phyloP scores from a whole-genome alignment of 495 filamentous ascomycete genomes.

The Penicillium cosmopolitanum region DNA sequence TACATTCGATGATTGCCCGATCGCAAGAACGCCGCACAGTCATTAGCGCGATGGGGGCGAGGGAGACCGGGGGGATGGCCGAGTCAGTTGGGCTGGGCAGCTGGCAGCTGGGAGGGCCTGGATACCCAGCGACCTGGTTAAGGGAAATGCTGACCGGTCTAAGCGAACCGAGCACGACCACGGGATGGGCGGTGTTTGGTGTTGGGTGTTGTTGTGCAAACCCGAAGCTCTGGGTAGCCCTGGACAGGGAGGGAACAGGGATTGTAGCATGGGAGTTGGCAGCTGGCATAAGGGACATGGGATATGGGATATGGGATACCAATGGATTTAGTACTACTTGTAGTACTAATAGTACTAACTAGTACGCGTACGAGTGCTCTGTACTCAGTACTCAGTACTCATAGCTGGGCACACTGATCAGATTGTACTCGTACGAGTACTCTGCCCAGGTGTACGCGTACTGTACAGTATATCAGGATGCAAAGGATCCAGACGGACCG shows the following conservation, averaged over 20 bases:
- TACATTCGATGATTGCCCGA: constrained; percentile 7
- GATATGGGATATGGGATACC: too few species aligned
- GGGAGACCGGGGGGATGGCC: background rate
- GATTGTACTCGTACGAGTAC: too few species aligned
- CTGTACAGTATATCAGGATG: too few species aligned
- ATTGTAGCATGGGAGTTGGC: background rate
- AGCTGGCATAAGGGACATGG: too few species aligned
- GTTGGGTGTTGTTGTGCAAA: constrained; percentile 1
- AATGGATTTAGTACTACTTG: too few species aligned
- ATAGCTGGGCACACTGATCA: too few species aligned
- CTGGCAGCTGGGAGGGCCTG: background rate
- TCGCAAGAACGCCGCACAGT: background rate
- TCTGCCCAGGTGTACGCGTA: too few species aligned
- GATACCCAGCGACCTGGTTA: constrained; percentile 9
- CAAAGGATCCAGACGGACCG: constrained; percentile 23
- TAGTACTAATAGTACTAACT: too few species aligned
- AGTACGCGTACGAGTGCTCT: too few species aligned
- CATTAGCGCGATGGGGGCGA: constrained; percentile 9
- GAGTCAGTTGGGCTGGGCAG: constrained; percentile 4
- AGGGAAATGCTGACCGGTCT: background rate
- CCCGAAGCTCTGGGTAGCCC: constrained; percentile 20
- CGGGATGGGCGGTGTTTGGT: background rate
- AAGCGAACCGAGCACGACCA: constrained; percentile 2
- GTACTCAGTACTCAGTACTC: too few species aligned
- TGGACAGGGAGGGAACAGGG: constrained; percentile 8